These are phyloP conservation scores for Leishmania gerbilli DNA, from an alignment of 208 protist species.

Conservation along the genomic window DNA sequence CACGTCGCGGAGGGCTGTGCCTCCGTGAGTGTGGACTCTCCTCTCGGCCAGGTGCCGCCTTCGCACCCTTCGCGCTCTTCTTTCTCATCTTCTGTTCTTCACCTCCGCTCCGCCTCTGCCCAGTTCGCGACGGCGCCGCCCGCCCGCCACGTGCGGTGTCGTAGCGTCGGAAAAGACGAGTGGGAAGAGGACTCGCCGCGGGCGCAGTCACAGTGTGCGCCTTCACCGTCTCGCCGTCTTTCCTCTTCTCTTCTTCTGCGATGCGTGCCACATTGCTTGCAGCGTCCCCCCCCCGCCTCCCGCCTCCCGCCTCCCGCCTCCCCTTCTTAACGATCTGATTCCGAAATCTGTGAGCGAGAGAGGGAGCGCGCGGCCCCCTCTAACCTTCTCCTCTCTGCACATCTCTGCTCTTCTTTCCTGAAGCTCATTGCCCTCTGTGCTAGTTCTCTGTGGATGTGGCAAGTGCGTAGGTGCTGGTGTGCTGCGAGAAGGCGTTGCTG, in stretches of 20 bases:
- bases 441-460: background rate
- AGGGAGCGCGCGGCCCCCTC: background rate
- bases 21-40: background rate
- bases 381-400: background rate
- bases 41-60: background rate
- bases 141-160: background rate
- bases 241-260: background rate
- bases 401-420: background rate
- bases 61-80: background rate
- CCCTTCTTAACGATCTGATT: no score
- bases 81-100: background rate
- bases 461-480: constrained; percentile 9
- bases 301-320: background rate
- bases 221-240: background rate
- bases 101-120: background rate
- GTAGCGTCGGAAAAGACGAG: background rate
- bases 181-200: background rate
- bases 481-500: constrained; percentile 22
- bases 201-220: background rate
- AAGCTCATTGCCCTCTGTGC: background rate
- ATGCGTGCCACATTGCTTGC: no score
- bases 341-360: background rate
- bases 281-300: background rate
- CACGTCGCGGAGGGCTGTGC: no score
- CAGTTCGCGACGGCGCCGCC: background rate